These are phyloP conservation scores for Suaeda aralocaspica DNA, from an alignment of 148 eudicot species.

Conservation along the genomic window DNA sequence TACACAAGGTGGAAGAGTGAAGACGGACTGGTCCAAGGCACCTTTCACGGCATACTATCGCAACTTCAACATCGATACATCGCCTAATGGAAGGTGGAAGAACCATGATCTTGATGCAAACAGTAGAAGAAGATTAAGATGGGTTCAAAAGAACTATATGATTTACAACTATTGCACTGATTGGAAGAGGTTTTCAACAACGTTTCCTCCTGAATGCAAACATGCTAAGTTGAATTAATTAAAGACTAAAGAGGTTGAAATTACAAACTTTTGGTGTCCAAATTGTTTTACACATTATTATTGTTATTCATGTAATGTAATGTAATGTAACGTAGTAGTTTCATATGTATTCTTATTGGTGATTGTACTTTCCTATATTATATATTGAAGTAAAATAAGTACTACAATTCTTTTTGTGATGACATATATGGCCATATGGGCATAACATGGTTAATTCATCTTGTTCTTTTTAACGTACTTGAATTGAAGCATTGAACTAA, in stretches of 20 bases:
- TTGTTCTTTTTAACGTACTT: no score
- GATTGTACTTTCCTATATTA: no score
- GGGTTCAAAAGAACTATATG: conserved; percentile 50
- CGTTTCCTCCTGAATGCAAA: conserved; percentile 43
- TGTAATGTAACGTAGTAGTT: no score
- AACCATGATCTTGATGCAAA: conserved; percentile 34
- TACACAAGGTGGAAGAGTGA: conserved; percentile 37
- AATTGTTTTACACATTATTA: no score
- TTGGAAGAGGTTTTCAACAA: conserved; percentile 33
- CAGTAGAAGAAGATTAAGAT: conserved; percentile 30
- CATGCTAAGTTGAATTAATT: conserved; percentile 22
- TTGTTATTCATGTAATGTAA: no score
- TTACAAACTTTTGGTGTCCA: no score
- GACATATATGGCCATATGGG: no score
- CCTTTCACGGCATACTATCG: conserved; percentile 49
- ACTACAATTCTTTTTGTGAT: no score
- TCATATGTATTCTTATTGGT: no score
- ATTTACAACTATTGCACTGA: conserved; percentile 50
- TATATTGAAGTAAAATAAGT: no score
- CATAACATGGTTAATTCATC: no score
- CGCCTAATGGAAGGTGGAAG: conserved; percentile 20
- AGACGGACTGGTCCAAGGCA: conserved; percentile 45
- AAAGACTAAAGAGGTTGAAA: background rate
- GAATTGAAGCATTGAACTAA: no score
- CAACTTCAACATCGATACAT: conserved; percentile 42